Conservation (phyloP, 2,329 filamentous ascomycete species). For the Talaromyces sp. region DNA sequence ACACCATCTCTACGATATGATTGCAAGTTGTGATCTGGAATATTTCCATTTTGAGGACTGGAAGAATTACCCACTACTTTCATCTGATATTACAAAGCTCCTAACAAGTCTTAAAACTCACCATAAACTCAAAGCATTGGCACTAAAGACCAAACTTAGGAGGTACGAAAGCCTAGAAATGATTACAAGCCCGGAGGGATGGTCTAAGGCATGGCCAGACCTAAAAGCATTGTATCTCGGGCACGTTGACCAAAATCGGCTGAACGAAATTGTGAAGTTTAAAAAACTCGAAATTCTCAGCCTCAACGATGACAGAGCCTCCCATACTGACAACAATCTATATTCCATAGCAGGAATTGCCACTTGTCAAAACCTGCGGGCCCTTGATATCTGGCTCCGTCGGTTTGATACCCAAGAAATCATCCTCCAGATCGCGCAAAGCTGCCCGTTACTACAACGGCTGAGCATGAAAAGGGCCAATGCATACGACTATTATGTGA, state of each 20-base stretch:
- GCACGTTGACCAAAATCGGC: not conserved
- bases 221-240: not conserved
- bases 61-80: too few relatives aligned
- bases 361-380: not conserved
- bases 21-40: not conserved
- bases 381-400: not conserved
- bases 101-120: not conserved
- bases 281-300: not conserved
- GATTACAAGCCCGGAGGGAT: not conserved
- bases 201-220: not conserved
- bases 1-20: not conserved
- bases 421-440: not conserved
- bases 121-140: not conserved
- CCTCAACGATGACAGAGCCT: not conserved
- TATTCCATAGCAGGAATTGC: not conserved
- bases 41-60: not conserved
- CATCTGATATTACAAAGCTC: not conserved
- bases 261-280: not conserved
- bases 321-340: not conserved
- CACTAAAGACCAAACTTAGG: not conserved
- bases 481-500: too few relatives aligned
- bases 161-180: too few relatives aligned
- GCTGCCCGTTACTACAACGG: not conserved
- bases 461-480: not conserved
- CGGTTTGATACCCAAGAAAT: not conserved